These are phyloP conservation scores for Ensete ventricosum DNA, from an alignment of 176 grass and related monocot genomes.

Conservation along the genomic window DNA sequence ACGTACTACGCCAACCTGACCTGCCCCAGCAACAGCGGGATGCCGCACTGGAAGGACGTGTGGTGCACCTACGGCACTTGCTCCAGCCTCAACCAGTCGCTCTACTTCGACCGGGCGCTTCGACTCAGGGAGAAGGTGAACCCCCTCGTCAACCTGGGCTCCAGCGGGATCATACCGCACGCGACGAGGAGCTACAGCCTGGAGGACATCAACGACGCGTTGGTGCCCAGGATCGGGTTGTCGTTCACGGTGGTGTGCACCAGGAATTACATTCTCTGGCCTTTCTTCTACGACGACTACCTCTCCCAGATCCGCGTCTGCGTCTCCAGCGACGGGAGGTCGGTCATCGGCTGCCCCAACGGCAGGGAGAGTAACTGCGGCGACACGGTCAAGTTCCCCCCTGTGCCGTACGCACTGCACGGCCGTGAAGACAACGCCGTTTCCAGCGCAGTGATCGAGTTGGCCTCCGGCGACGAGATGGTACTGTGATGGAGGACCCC, in stretches of 20 bases:
- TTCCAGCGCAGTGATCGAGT: too few relatives aligned
- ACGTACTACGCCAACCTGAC: conserved; percentile 20
- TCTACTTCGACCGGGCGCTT: conserved; percentile 20
- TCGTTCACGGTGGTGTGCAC: conserved; percentile 22
- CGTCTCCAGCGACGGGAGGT: conserved; percentile 7
- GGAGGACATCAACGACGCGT: too few relatives aligned
- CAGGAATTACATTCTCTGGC: neutral
- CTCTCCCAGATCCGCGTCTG: conserved; percentile 20
- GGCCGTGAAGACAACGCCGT: too few relatives aligned
- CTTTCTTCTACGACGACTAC: neutral
- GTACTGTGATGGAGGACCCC: too few relatives aligned
- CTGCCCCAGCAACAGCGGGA: conserved; percentile 24
- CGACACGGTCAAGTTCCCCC: conserved; percentile 11
- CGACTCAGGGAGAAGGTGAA: neutral
- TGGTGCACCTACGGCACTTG: conserved; percentile 26
- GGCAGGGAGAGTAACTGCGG: conserved; percentile 9
- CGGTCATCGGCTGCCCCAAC: conserved; percentile 21
- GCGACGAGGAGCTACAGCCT: too few relatives aligned
- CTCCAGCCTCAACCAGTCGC: conserved; percentile 7
- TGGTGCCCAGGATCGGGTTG: neutral
- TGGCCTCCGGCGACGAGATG: too few relatives aligned
- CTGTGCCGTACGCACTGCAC: neutral
- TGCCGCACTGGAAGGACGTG: conserved; percentile 3
- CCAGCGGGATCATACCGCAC: too few relatives aligned
- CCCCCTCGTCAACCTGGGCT: conserved; percentile 1